Evolutionary conservation across 768 basidiomycete genomes (phyloP), one percentile per base, ranked within the genome.

Genomic region (Boletus edulis): DNA sequence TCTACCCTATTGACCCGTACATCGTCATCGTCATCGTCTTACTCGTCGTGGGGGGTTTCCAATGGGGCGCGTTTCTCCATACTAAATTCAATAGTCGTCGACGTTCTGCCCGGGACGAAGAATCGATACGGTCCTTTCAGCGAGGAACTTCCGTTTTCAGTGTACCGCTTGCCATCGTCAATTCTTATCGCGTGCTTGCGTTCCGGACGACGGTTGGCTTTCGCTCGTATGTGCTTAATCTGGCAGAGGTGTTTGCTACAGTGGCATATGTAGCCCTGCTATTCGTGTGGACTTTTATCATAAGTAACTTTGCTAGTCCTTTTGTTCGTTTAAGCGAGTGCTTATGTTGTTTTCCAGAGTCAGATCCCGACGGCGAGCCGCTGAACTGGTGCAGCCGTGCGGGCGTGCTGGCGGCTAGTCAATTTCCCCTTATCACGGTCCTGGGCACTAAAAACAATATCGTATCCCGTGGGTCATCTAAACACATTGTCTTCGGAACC

Each of bases 381-480:
- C 58, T 71, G 12, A 73, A 69, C 52, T 76, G 69, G 66, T 61
- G 61, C 5, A 73, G 71, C 51, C 68, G 72, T 10, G 63, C 68
- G 24, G 72, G 56, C 1, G 44, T 68, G 27, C 61, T 75, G 38
- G 70, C 73, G 7, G 61, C 64, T 9, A 64, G 58, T n/a, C 75
- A 80, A 55, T 59, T 74, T 14, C 73, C 73, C 3, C 62, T 80
- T 29, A 67, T 79, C 50, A 70, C 76, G 4, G 70, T 73, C 13
- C 68, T 80, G 8, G 76, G 76, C 2, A 75, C 72, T 38, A 80
- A 78, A 63, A 79, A 80, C 60, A 66, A 66, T n/a, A 9, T 65
- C 11, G 38, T 65, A 24, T 63, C 63, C 2, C 15, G 63, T 65
- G 35, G n/a, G 63, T 54, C 31, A 6, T 35, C n/a, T 7, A 37